phyloP scores from a whole-genome alignment of 2,329 filamentous ascomycete genomes.

The Aspergillus eucalypticola region DNA sequence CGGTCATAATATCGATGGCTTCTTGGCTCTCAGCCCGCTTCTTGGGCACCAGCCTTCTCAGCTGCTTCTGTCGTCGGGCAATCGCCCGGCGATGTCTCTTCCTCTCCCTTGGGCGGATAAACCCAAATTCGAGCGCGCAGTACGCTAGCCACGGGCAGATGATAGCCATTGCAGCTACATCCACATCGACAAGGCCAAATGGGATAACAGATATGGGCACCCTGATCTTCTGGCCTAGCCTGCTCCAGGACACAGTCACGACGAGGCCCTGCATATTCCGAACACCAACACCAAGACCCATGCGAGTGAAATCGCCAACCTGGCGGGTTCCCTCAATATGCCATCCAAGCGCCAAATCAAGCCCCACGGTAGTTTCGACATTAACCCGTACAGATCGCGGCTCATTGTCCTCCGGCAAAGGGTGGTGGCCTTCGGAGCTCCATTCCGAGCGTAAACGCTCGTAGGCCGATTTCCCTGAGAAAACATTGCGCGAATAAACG shows the following conservation, averaged over 20 bases:
- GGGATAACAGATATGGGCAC: constrained; percentile 43
- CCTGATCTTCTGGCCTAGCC: constrained; percentile 43
- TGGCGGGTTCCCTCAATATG: constrained; percentile 38
- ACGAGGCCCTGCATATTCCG: constrained; percentile 36
- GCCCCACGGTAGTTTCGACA: constrained; percentile 28
- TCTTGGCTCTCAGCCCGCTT: constrained; percentile 40
- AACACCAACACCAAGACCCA: constrained; percentile 44
- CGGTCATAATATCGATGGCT: constrained; percentile 43
- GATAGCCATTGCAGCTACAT: constrained; percentile 38
- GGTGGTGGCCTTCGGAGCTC: constrained; percentile 43
- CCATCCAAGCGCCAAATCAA: constrained; percentile 36
- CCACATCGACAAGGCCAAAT: constrained; percentile 33
- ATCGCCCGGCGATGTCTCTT: constrained; percentile 37
- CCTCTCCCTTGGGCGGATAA: constrained; percentile 41
- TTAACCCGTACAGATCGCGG: constrained; percentile 39
- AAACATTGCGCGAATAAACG: constrained; percentile 41
- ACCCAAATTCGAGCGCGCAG: constrained; percentile 44
- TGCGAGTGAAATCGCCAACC: constrained; percentile 40
- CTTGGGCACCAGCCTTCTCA: constrained; percentile 39
- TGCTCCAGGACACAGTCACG: constrained; percentile 42
- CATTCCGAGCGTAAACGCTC: constrained; percentile 41
- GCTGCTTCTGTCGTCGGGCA: constrained; percentile 38
- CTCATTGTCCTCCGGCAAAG: constrained; percentile 29
- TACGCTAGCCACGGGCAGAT: constrained; percentile 44
- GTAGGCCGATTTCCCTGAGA: constrained; percentile 35